Conservation (phyloP, 179 eudicot species). For the Gypsophila paniculata region DNA sequence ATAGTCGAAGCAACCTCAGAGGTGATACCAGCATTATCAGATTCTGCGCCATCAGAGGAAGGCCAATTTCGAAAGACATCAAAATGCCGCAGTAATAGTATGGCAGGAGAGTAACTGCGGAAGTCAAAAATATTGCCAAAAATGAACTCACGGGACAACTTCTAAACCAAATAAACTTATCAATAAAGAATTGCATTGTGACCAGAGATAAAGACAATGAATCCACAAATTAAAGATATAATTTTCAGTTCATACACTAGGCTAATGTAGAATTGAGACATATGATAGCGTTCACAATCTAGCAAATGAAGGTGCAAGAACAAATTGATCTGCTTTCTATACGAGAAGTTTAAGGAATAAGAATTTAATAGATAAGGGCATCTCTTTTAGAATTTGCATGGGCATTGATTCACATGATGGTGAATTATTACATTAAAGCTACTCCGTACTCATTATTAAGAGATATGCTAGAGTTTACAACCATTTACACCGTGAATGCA, state of each 20-base stretch:
- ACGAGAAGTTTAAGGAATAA: background rate
- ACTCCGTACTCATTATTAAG: too few relatives aligned
- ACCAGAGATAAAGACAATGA: background rate
- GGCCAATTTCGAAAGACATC: slow-evolving; percentile 64
- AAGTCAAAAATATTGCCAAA: slow-evolving; percentile 3
- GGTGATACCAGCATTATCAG: slow-evolving; percentile 63
- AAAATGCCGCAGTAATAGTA: slow-evolving; percentile 82
- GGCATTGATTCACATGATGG: background rate
- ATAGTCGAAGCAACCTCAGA: slow-evolving; percentile 82
- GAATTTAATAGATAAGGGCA: background rate
- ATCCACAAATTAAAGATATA: slow-evolving; percentile 1
- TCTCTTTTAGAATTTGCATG: background rate
- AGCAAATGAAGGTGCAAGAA: slow-evolving; percentile 4
- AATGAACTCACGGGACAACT: slow-evolving; percentile 8
- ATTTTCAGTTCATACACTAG: background rate
- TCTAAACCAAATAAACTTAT: background rate
- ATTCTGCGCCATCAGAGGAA: slow-evolving; percentile 56
- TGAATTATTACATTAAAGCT: too few relatives aligned
- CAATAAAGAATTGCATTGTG: background rate
- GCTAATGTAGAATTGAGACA: background rate
- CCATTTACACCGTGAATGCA: background rate
- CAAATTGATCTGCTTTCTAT: background rate
- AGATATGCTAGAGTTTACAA: background rate
- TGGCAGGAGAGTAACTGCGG: slow-evolving; percentile 77
- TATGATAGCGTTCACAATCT: slow-evolving; percentile 3